phyloP scores from a whole-genome alignment of 345 rosid genomes.

The Erysimum cheiranthoides region DNA sequence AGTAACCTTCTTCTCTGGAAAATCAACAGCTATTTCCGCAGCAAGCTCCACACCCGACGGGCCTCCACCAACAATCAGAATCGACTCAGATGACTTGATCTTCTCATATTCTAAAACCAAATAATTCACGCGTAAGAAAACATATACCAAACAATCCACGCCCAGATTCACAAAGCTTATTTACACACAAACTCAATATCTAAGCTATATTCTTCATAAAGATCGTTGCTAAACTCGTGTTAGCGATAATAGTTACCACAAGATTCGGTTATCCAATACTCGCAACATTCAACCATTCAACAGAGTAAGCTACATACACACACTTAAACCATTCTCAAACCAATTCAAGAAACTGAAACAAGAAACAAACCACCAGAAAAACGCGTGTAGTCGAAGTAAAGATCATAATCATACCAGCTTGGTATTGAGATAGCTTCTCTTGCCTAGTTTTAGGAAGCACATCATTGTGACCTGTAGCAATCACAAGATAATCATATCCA shows the following conservation, averaged over 20 bases:
- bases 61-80: conserved; percentile 94
- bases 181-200: conserved; percentile 10
- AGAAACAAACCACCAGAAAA: neutral
- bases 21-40: conserved; percentile 77
- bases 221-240: neutral
- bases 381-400: conserved; percentile 15
- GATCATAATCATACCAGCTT: conserved; percentile 60
- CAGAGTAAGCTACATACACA: neutral
- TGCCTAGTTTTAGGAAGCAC: conserved; percentile 59
- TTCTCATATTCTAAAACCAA: conserved; percentile 66
- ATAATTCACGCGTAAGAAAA: neutral
- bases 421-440: conserved; percentile 63
- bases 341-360: neutral
- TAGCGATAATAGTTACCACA: conserved; percentile 1
- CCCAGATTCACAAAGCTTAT: conserved; percentile 51
- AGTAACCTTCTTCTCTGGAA: conserved; percentile 63
- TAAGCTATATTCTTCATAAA: neutral
- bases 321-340: neutral
- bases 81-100: conserved; percentile 71
- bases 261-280: neutral
- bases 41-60: conserved; percentile 95
- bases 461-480: conserved; percentile 80
- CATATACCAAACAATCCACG: conserved; percentile 49
- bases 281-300: conserved; percentile 8
- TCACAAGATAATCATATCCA: conserved; percentile 79